Percentiles rank a stretch among this genome's conserved stretches.
phyloP scores from a whole-genome alignment of 129 eudicot species.

The Escallonia rubra region DNA sequence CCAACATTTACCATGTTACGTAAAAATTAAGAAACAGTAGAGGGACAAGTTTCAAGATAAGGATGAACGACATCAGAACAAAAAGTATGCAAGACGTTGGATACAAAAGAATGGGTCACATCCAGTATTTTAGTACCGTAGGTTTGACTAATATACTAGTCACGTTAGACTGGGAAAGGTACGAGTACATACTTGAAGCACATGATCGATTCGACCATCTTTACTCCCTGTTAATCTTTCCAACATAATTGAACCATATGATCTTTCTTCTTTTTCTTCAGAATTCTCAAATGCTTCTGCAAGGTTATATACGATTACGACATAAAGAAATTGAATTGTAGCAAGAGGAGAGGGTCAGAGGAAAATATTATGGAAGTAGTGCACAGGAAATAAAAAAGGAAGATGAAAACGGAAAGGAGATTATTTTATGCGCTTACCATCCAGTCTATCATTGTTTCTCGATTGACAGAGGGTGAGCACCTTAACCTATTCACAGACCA shows the following conservation, averaged over 20 bases:
- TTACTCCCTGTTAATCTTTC: conserved; percentile 71
- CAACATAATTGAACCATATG: conserved; percentile 85
- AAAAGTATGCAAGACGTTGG: too few relatives aligned
- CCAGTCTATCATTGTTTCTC: conserved; percentile 35
- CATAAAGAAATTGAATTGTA: conserved; percentile 1
- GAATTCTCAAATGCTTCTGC: conserved; percentile 48
- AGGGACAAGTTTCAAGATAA: too few relatives aligned
- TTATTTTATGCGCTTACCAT: conserved; percentile 35
- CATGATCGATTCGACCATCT: conserved; percentile 86
- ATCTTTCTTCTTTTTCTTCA: conserved; percentile 50
- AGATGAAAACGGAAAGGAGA: conserved; percentile 1
- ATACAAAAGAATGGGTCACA: too few relatives aligned
- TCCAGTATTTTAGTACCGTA: too few relatives aligned
- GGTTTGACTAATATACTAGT: too few relatives aligned
- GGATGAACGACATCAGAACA: too few relatives aligned
- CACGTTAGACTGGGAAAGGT: neutral
- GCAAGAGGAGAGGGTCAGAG: conserved; percentile 8
- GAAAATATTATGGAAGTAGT: neutral
- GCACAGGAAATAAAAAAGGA: neutral
- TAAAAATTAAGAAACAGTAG: too few relatives aligned
- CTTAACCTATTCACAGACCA: conserved; percentile 48
- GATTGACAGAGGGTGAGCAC: conserved; percentile 73
- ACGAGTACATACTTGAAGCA: conserved; percentile 61
- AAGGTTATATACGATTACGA: conserved; percentile 13
- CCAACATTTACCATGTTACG: too few relatives aligned